Percentiles rank a stretch among this genome's conserved stretches.
Conservation (phyloP, 2,329 filamentous ascomycete species). For the Penicillium fuscoglaucum region DNA sequence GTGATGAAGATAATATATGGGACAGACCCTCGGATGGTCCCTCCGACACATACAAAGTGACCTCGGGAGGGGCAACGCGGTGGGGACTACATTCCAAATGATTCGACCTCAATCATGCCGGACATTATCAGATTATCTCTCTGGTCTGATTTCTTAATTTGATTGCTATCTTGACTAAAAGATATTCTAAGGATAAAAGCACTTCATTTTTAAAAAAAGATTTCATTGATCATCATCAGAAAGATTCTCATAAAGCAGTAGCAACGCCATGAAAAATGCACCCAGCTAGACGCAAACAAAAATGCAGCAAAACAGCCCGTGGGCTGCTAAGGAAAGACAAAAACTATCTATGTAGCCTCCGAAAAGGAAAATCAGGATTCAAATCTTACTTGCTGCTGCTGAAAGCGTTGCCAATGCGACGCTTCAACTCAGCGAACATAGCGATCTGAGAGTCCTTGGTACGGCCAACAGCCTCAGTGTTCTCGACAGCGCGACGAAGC, state of each 20-base stretch:
- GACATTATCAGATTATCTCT: neutral
- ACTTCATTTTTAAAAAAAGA: neutral
- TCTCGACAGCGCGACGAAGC: conserved; percentile 70
- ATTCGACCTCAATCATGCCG: neutral
- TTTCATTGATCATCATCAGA: conserved; percentile 22
- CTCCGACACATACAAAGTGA: neutral
- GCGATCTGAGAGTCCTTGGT: conserved; percentile 48
- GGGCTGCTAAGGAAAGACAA: conserved; percentile 6
- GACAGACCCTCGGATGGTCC: conserved; percentile 4
- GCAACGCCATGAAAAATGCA: conserved; percentile 25
- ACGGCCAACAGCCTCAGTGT: conserved; percentile 61
- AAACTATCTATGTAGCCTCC: conserved; percentile 1
- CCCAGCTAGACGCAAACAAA: conserved; percentile 22
- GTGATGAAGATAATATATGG: neutral
- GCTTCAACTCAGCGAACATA: conserved; percentile 39
- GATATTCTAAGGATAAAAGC: too few relatives aligned
- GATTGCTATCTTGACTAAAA: neutral
- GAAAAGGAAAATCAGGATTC: neutral
- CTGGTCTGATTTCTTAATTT: neutral
- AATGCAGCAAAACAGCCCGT: conserved; percentile 9
- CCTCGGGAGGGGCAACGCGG: conserved; percentile 6
- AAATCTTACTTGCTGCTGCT: conserved; percentile 21
- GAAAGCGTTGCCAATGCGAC: conserved; percentile 30
- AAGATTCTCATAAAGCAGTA: neutral
- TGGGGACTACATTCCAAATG: neutral